Evolutionary conservation across 176 grass and related monocot species (phyloP).

Genomic region (Zizania latifolia): DNA sequence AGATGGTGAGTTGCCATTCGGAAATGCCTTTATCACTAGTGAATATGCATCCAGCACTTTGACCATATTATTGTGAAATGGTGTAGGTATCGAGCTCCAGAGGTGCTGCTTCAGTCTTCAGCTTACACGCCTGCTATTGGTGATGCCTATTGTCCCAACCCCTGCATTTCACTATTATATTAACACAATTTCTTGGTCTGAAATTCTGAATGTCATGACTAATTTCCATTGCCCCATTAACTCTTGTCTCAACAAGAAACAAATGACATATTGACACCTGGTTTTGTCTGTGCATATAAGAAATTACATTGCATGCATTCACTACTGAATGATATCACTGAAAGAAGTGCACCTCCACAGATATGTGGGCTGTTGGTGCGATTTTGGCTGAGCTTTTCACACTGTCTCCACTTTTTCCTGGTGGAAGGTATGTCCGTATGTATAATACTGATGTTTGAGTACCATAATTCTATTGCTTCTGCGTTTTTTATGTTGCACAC

Average conservation of each 20-base stretch:
- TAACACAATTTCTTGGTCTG: background rate
- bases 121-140: constrained; percentile 81
- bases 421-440: constrained; percentile 65
- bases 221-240: background rate
- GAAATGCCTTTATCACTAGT: background rate
- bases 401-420: constrained; percentile 81
- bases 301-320: background rate
- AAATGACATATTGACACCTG: background rate
- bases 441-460: background rate
- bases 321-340: background rate
- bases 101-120: constrained; percentile 66
- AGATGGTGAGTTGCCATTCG: constrained; percentile 63
- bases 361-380: constrained; percentile 87
- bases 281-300: background rate
- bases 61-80: constrained; percentile 14
- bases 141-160: constrained; percentile 21
- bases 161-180: background rate
- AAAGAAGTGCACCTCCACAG: constrained; percentile 31
- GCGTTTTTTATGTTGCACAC: background rate
- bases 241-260: background rate
- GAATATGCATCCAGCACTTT: background rate
- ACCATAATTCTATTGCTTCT: background rate
- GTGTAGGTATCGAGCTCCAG: constrained; percentile 83
- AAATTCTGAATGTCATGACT: background rate
- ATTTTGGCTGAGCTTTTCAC: constrained; percentile 91